Percentiles rank a stretch among this genome's conserved stretches.
Evolutionary conservation across 768 basidiomycete species (phyloP).

Genomic region (Lentinus brumalis): DNA sequence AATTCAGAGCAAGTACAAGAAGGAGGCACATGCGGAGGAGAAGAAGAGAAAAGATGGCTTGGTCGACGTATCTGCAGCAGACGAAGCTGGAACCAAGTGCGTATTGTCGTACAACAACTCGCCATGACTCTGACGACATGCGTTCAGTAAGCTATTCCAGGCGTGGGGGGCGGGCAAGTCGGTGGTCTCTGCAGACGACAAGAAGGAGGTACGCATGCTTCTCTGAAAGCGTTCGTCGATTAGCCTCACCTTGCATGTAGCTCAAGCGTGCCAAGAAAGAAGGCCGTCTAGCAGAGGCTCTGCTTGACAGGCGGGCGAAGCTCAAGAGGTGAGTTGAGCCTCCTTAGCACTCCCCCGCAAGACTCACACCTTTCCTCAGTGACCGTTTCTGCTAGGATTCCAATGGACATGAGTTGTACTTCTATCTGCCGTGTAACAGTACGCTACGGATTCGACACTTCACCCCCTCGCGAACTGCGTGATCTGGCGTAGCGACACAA

Average conservation of each 20-base stretch:
- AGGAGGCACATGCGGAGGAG: slow-evolving; percentile 69
- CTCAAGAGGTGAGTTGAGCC: slow-evolving; percentile 68
- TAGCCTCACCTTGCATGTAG: slow-evolving; percentile 35
- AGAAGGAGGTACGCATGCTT: slow-evolving; percentile 58
- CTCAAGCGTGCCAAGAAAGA: slow-evolving; percentile 79
- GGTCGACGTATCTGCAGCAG: slow-evolving; percentile 41
- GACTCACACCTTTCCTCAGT: slow-evolving; percentile 23
- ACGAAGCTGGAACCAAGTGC: slow-evolving; percentile 77
- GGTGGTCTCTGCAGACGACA: slow-evolving; percentile 69
- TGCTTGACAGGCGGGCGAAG: slow-evolving; percentile 80
- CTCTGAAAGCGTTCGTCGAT: slow-evolving; percentile 1
- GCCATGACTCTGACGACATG: neutral
- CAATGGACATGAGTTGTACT: neutral
- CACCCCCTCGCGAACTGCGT: too few species aligned
- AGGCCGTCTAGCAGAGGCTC: slow-evolving; percentile 76
- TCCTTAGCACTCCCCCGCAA: neutral
- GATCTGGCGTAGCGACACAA: too few species aligned
- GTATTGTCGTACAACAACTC: slow-evolving; percentile 30
- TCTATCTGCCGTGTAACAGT: slow-evolving; percentile 7
- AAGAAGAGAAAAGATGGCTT: slow-evolving; percentile 50
- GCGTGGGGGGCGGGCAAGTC: slow-evolving; percentile 83
- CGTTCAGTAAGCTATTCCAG: slow-evolving; percentile 66
- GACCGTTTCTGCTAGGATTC: slow-evolving; percentile 47
- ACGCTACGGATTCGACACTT: neutral
- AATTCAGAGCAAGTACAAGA: slow-evolving; percentile 87